Base-by-base conservation (phyloP, 805 yeast species). In the Spathaspora boniae region DNA sequence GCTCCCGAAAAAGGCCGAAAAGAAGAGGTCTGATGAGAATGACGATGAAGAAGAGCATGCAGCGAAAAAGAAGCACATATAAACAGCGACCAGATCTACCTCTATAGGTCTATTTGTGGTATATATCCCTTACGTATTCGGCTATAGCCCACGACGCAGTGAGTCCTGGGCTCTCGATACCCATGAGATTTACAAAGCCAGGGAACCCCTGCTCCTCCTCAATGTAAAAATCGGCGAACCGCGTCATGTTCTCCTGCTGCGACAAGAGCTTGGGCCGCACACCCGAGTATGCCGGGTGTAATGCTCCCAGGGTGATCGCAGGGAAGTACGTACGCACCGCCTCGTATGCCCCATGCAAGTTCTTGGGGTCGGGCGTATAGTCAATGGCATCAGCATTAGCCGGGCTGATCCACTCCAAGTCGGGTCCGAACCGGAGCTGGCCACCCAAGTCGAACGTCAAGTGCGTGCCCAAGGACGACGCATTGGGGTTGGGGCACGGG, bases 151-250 rank as follows among this genome's bases (percentile, higher is more conserved):
- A 65, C 3, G 88, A 67, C 0, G 93, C 61, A 2, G 97, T 88
- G 39, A 88, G 65, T 0, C 96, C 96, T 0, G 97, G 97, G 49
- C 93, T 82, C 54, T 88, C 97, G 9, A 88, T 87, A 1, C 91
- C 94, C 28, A 87, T 50, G 35, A 86, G 62, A 45, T 86, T 88
- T 19, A 87, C 72, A 49, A 86, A 88, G 1, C 95, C 95, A 2
- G 80, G 81, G 47, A 71, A 78, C 0, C 80, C 88, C 1, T 68
- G 72, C 45, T 85, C 93, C 48, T 82, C 76, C 35, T 76, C 58
- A 21, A 88, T 83, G 16, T 78, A 60, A 53, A 87, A 88, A 52
- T 89, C 96, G 29, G 78, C 77, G 56, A 85, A 84, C 16, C 41
- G 24, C 26, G 53, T 56, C 16, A 56, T 52, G 21, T 52, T 57